Conservation (phyloP, 345 rosid species). For the Physaria fendleri region DNA sequence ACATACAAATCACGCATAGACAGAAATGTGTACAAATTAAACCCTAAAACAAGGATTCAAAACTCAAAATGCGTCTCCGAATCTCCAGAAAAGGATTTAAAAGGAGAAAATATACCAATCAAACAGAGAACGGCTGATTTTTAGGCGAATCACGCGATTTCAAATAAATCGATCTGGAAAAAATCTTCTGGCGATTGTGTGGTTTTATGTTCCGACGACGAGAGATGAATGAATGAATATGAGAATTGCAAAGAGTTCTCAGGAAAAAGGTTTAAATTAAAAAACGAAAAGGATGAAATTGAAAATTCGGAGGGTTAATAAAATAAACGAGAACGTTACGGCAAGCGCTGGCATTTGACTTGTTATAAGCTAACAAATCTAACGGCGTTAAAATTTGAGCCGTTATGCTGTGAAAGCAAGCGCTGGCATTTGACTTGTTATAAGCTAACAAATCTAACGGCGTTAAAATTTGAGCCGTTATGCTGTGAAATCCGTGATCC, state of each 20-base stretch:
- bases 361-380: not conserved
- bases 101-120: constrained; percentile 12
- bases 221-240: not conserved
- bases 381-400: constrained; percentile 20
- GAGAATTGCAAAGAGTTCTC: not conserved
- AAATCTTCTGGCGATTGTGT: not conserved
- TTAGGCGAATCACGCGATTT: not conserved
- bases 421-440: constrained; percentile 28
- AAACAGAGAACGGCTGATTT: constrained; percentile 1
- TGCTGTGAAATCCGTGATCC: constrained; percentile 31
- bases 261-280: constrained; percentile 1
- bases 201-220: not conserved
- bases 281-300: not conserved
- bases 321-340: too few relatives aligned
- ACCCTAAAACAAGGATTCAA: not conserved
- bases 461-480: constrained; percentile 26
- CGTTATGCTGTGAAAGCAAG: constrained; percentile 38
- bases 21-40: not conserved
- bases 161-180: not conserved
- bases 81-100: not conserved
- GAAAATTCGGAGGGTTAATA: not conserved
- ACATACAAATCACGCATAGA: not conserved
- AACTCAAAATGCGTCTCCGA: not conserved
- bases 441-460: not conserved
- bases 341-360: constrained; percentile 30